phyloP scores from a whole-genome alignment of 75 land plant genomes.

The Chamaecyparis obtusa region DNA sequence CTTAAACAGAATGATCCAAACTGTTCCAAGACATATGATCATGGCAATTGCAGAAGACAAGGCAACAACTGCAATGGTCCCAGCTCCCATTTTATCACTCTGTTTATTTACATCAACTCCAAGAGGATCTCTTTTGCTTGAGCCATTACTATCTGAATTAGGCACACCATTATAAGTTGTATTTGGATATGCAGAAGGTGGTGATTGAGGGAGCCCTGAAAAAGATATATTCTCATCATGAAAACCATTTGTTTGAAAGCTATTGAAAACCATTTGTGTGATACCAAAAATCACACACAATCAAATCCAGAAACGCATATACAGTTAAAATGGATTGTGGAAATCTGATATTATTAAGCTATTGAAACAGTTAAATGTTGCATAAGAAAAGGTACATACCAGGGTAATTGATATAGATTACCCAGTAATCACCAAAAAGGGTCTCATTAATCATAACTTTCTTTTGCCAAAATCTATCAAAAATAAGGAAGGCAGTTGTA shows the following conservation, averaged over 20 bases:
- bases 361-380: not conserved
- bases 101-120: slow-evolving; percentile 54
- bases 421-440: slow-evolving; percentile 68
- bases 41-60: slow-evolving; percentile 58
- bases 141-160: slow-evolving; percentile 14
- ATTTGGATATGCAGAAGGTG: slow-evolving; percentile 38
- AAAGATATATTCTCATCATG: not conserved
- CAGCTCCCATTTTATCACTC: slow-evolving; percentile 26
- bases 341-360: too few relatives aligned
- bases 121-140: slow-evolving; percentile 44
- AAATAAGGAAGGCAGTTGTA: slow-evolving; percentile 50
- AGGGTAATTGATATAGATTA: slow-evolving; percentile 73
- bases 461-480: slow-evolving; percentile 68
- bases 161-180: slow-evolving; percentile 17
- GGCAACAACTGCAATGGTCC: slow-evolving; percentile 51
- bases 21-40: slow-evolving; percentile 34
- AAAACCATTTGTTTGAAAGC: not conserved
- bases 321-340: too few relatives aligned
- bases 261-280: too few relatives aligned
- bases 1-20: slow-evolving; percentile 46
- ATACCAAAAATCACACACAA: too few relatives aligned
- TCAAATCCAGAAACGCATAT: too few relatives aligned
- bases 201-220: slow-evolving; percentile 82
- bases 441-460: slow-evolving; percentile 49
- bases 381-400: slow-evolving; percentile 32